Evolutionary conservation across 768 basidiomycete species (phyloP).

Genomic region (Zangia roseola): DNA sequence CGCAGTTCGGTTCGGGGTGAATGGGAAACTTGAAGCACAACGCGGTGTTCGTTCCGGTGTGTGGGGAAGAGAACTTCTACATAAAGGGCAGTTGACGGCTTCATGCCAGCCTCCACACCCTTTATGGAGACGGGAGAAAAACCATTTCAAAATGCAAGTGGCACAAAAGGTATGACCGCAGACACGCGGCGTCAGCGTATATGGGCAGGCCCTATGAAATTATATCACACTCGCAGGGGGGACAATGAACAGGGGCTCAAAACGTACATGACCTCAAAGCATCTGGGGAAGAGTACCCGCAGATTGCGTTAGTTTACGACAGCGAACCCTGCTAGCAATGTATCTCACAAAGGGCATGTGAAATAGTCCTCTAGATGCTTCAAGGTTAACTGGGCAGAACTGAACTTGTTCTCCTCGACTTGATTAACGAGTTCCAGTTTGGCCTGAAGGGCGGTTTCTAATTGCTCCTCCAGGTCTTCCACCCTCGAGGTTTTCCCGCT

Average conservation of each 20-base stretch:
- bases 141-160: constrained; percentile 65
- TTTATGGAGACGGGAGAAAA: constrained; percentile 63
- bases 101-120: constrained; percentile 69
- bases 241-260: not conserved
- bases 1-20: constrained; percentile 60
- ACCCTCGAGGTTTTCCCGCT: constrained; percentile 38
- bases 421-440: constrained; percentile 43
- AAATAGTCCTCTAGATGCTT: constrained; percentile 61
- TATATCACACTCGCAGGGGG: constrained; percentile 2
- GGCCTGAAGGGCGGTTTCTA: constrained; percentile 36
- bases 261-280: constrained; percentile 57
- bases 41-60: constrained; percentile 55
- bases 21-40: constrained; percentile 52
- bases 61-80: constrained; percentile 51
- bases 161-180: constrained; percentile 74
- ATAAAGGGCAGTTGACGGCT: constrained; percentile 64
- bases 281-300: constrained; percentile 37
- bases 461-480: constrained; percentile 43
- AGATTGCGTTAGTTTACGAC: constrained; percentile 11
- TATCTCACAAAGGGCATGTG: constrained; percentile 59
- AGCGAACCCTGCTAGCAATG: constrained; percentile 3
- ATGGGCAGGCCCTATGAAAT: constrained; percentile 49
- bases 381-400: constrained; percentile 36
- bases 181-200: constrained; percentile 48
- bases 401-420: constrained; percentile 40